phyloP scores from a whole-genome alignment of 1,284 basidiomycete species.

The Neonothopanus nambi region DNA sequence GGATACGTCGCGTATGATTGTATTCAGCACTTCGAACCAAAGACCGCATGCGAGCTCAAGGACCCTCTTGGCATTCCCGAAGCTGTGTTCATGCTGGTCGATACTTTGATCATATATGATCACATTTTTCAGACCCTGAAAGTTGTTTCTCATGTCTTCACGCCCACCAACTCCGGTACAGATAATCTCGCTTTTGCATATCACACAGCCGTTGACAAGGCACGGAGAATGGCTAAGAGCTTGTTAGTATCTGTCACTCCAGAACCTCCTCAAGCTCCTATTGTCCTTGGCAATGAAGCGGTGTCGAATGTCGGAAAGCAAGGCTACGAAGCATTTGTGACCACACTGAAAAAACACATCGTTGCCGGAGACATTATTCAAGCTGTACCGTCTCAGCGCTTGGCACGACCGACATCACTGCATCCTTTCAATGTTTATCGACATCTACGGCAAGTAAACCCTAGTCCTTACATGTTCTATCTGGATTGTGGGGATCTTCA shows the following conservation, averaged over 20 bases:
- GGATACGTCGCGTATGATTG: constrained; percentile 98
- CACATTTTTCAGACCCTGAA: constrained; percentile 96
- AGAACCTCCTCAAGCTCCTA: constrained; percentile 67
- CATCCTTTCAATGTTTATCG: constrained; percentile 99
- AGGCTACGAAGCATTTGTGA: constrained; percentile 94
- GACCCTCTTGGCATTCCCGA: constrained; percentile 89
- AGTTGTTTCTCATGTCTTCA: constrained; percentile 93
- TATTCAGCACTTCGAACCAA: constrained; percentile 96
- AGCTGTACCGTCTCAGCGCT: constrained; percentile 94
- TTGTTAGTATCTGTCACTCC: constrained; percentile 62
- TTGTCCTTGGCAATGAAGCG: constrained; percentile 70
- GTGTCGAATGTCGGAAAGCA: constrained; percentile 92
- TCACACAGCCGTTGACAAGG: constrained; percentile 78
- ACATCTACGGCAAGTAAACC: constrained; percentile 91
- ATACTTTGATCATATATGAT: constrained; percentile 94
- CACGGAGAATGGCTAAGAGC: constrained; percentile 70
- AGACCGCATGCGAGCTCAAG: constrained; percentile 72
- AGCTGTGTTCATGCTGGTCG: constrained; percentile 95
- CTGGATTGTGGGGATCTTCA: constrained; percentile 92
- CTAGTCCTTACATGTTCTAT: constrained; percentile 99
- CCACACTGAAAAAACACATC: constrained; percentile 91
- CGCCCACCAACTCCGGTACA: constrained; percentile 65
- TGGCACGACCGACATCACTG: constrained; percentile 81
- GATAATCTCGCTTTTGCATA: constrained; percentile 78
- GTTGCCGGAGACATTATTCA: constrained; percentile 98